Percentiles rank a stretch among this genome's conserved stretches.
phyloP scores from a whole-genome alignment of 1,284 basidiomycete genomes.

The Ustilago bromivora region DNA sequence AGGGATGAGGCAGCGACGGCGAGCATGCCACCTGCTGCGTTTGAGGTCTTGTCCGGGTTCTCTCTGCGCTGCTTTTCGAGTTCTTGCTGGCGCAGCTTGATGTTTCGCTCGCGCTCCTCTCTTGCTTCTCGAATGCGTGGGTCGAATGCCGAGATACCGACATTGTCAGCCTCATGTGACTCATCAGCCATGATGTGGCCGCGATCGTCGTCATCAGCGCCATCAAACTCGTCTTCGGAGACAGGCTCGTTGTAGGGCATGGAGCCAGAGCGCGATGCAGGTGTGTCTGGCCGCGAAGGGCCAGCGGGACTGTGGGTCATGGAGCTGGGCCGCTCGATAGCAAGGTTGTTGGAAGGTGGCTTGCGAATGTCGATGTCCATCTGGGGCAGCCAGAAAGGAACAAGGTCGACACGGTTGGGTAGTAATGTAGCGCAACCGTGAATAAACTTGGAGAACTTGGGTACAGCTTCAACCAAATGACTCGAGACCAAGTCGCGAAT shows the following conservation, averaged over 20 bases:
- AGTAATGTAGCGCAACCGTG: slow-evolving; percentile 95
- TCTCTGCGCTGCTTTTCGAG: slow-evolving; percentile 59
- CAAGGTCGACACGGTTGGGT: slow-evolving; percentile 93
- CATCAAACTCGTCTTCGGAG: slow-evolving; percentile 69
- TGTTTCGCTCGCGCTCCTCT: slow-evolving; percentile 67
- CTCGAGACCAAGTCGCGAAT: slow-evolving; percentile 93
- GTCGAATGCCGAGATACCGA: slow-evolving; percentile 64
- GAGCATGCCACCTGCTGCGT: slow-evolving; percentile 45
- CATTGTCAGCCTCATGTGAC: slow-evolving; percentile 60
- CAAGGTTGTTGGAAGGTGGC: slow-evolving; percentile 55
- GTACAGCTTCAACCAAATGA: slow-evolving; percentile 77
- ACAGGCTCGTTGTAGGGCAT: slow-evolving; percentile 66
- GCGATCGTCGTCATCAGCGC: slow-evolving; percentile 55
- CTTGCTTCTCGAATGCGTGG: slow-evolving; percentile 64
- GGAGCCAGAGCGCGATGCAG: slow-evolving; percentile 38
- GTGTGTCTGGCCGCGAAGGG: slow-evolving; percentile 59
- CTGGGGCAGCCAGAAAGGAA: slow-evolving; percentile 98
- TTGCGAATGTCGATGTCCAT: slow-evolving; percentile 75
- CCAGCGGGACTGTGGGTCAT: slow-evolving; percentile 38
- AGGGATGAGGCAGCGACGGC: slow-evolving; percentile 44
- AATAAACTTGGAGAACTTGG: slow-evolving; percentile 86
- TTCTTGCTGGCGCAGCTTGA: slow-evolving; percentile 61
- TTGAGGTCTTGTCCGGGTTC: slow-evolving; percentile 51
- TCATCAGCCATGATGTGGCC: slow-evolving; percentile 58
- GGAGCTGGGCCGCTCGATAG: slow-evolving; percentile 63